Conservation (phyloP, 805 yeast species). For the Kluyveromyces aestuarii region DNA sequence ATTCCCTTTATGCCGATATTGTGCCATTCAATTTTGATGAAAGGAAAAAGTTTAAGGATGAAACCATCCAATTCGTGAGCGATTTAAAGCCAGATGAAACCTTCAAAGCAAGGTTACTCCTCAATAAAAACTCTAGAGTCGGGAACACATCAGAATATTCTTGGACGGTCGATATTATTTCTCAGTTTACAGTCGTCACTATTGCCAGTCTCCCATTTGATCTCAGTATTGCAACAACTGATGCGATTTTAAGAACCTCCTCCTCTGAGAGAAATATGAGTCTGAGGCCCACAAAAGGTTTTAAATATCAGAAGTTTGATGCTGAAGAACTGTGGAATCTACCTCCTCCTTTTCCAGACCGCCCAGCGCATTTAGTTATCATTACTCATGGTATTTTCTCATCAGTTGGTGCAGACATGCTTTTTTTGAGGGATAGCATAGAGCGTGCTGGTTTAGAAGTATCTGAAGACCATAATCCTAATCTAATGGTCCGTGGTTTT, state of each 20-base stretch:
- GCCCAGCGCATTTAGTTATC: slow-evolving; percentile 74
- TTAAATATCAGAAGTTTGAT: slow-evolving; percentile 33
- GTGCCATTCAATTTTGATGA: slow-evolving; percentile 56
- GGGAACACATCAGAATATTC: slow-evolving; percentile 33
- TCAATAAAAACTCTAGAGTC: slow-evolving; percentile 34
- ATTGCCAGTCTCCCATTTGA: slow-evolving; percentile 62
- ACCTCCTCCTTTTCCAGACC: slow-evolving; percentile 41
- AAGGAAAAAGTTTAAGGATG: slow-evolving; percentile 31
- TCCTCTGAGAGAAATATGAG: slow-evolving; percentile 8
- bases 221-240: slow-evolving; percentile 45
- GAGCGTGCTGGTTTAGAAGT: slow-evolving; percentile 32
- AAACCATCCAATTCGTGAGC: slow-evolving; percentile 37
- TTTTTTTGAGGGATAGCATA: slow-evolving; percentile 72
- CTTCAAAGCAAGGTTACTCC: slow-evolving; percentile 44
- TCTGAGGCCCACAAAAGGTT: slow-evolving; percentile 4
- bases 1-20: slow-evolving; percentile 74
- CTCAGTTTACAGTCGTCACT: slow-evolving; percentile 69
- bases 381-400: slow-evolving; percentile 91
- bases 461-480: slow-evolving; percentile 27
- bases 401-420: slow-evolving; percentile 83
- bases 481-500: slow-evolving; percentile 74
- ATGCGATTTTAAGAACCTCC: slow-evolving; percentile 7
- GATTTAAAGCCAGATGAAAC: slow-evolving; percentile 66
- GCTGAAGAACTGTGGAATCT: slow-evolving; percentile 70
- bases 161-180: slow-evolving; percentile 75